Percentiles rank a stretch among this genome's conserved stretches.
Evolutionary conservation across 352 stramenopile genomes (phyloP).

Genomic region (Peronospora farinosa): DNA sequence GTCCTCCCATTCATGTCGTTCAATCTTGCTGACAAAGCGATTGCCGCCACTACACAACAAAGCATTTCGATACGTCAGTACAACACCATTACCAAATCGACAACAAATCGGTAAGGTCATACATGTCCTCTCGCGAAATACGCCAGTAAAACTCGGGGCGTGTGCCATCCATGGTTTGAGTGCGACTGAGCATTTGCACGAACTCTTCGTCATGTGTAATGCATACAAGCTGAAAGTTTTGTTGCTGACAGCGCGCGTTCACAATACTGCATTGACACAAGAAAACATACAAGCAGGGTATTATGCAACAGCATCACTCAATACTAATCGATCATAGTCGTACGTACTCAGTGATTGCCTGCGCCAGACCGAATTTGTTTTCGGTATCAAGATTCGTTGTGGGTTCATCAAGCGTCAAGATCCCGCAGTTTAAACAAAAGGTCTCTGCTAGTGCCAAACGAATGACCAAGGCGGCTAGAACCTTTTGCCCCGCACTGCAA

Average conservation of each 20-base stretch:
- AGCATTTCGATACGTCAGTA: neutral
- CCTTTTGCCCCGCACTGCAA: conserved; percentile 97
- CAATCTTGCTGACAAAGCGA: conserved; percentile 81
- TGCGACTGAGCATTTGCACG: conserved; percentile 82
- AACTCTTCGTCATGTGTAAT: conserved; percentile 99
- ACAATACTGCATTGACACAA: conserved; percentile 82
- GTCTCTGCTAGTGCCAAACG: conserved; percentile 96
- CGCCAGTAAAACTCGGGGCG: conserved; percentile 82
- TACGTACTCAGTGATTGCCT: conserved; percentile 83
- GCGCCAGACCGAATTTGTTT: conserved; percentile 92
- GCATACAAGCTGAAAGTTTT: conserved; percentile 99
- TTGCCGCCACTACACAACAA: conserved; percentile 51
- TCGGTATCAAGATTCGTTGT: conserved; percentile 97
- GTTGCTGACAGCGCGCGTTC: conserved; percentile 88
- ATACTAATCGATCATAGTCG: neutral
- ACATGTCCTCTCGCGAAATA: conserved; percentile 80
- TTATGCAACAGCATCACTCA: conserved; percentile 1
- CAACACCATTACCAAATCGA: neutral
- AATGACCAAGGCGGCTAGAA: conserved; percentile 94
- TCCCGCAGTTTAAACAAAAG: conserved; percentile 98
- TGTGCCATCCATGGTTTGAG: conserved; percentile 65
- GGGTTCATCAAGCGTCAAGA: conserved; percentile 97
- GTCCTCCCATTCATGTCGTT: conserved; percentile 59
- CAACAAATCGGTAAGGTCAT: conserved; percentile 10
- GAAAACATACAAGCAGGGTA: conserved; percentile 1